Evolutionary conservation across 2,329 filamentous ascomycete species (phyloP), one percentile per base, ranked within the genome.

Genomic region (Eurotiales sp.): DNA sequence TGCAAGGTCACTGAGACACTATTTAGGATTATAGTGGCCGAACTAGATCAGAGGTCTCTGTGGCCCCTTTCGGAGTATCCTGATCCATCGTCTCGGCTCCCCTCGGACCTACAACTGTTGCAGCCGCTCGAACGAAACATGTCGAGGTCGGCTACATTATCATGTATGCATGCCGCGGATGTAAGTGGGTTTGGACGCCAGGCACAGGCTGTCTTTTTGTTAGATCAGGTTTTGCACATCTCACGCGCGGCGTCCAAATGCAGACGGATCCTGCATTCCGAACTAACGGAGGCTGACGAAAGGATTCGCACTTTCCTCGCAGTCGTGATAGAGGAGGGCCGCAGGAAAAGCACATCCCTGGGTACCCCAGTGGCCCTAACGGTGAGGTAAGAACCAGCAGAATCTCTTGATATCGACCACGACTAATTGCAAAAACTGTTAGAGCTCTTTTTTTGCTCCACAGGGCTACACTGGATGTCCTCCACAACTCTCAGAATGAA

Each of bases 371-470:
- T 53, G 7, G 51, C 51, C 25, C 34, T 53, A 25, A 44, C 39
- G 17, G 40, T 53, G 17, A 53, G 51, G 51, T 41, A 45, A 5
- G 45, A 3, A 32, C 4, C 1, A 6, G 10, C 14, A 8, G 2
- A 1, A 43, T 8, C 12, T 19, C 4, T n/a, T 1, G 5, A 3
- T 10, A 10, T 17, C 15, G 19, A 3, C 10, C 2, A 44, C 7
- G 4, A 30, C 11, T 34, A 29, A 49, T n/a, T n/a, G 6, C 19
- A 15, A n/a, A n/a, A 29, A 29, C 23, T 34, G 2, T 27, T 25
- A 53, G 51, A 34, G 34, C 44, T 3, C 25, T 53, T 8, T 53
- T 53, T 25, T 37, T 53, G 8, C 45, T 53, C 3, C 51, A 53
- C 17, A 32, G 25, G 36, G 25, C 45, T 17, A 39, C 19, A 11